Base-by-base conservation (phyloP, 2,329 filamentous ascomycete genomes). In the Cladophialophora immunda region DNA sequence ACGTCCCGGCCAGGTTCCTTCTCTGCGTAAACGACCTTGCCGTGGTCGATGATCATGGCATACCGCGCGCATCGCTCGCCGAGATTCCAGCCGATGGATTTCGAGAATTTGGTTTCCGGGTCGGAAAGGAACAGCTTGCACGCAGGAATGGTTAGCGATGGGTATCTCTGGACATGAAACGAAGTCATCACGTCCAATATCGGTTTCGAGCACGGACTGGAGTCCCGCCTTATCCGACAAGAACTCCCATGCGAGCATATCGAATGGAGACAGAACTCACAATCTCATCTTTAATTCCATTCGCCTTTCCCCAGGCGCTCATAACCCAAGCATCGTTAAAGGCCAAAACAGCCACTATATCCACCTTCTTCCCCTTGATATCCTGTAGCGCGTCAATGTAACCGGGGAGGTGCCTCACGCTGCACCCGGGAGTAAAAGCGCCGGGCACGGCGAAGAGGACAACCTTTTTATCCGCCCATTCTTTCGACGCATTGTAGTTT, bases 231-330 rank as follows among this genome's bases (percentile, higher is more conserved):
- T 34, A 13, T 34, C 41, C 9, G 19, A 30, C 22, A 32, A 17
- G 27, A 17, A 47, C 13, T 52, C 45, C 29, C 9, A 32, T 11
- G 29, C n/a, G n/a, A 29, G 8, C 4, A 54, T 19, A 54, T 17
- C 55, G 22, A 19, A 22, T 57, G 34, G 34, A 41, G 7, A n/a
- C 15, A 15, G 19, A 47, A 80, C 84, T 66, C 79, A 89, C 85
- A 74, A 91, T 87, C 75, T 87, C 85, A 73, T 94, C 90, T 76
- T 87, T 89, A 76, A 94, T 84, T 61, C 85, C 85, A 81, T 96
- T 94, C 76, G 93, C 92, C 87, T 97, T 97, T 81, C 89, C 90
- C 92, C 92, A 95, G 62, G 91, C 92, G 74, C 88, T 90, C 92
- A 94, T 94, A 79, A 97, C 93, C 77, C 85, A 96, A 71, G 89